A percentile compares a stretch with the other conserved stretches of the same genome.
These are phyloP conservation scores for Penicillium capsulatum DNA, from an alignment of 2,329 filamentous ascomycete species.

Conservation along the genomic window DNA sequence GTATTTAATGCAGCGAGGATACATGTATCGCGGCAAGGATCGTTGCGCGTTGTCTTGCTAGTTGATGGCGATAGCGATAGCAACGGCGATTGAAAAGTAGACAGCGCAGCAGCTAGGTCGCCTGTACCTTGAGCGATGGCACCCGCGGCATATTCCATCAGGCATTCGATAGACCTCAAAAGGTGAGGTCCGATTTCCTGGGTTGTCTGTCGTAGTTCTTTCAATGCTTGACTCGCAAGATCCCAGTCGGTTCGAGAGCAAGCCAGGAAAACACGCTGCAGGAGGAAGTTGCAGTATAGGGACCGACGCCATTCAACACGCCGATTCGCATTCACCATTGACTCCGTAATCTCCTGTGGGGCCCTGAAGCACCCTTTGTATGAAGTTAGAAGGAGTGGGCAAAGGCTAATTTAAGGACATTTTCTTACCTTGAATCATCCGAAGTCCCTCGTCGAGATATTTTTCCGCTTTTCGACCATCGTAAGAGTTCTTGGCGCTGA, in stretches of 20 bases:
- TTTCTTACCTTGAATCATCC: constrained; percentile 45
- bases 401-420: too few relatives aligned
- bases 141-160: constrained; percentile 68
- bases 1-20: constrained; percentile 63
- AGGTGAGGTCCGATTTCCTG: constrained; percentile 42
- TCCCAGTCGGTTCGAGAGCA: constrained; percentile 69
- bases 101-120: constrained; percentile 63
- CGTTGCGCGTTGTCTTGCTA: constrained; percentile 40
- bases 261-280: constrained; percentile 66
- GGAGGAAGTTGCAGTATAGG: constrained; percentile 64
- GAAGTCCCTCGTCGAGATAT: constrained; percentile 56
- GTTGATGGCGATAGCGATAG: constrained; percentile 52
- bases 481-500: constrained; percentile 53
- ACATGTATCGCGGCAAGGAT: constrained; percentile 59
- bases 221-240: constrained; percentile 56
- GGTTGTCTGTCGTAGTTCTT: constrained; percentile 49
- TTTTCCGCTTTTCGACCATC: constrained; percentile 53
- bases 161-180: constrained; percentile 45
- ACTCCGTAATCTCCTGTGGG: constrained; percentile 46
- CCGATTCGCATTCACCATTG: constrained; percentile 55
- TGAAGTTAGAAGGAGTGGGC: constrained; percentile 18
- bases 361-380: constrained; percentile 33
- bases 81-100: constrained; percentile 59
- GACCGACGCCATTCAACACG: constrained; percentile 62
- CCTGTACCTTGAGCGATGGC: constrained; percentile 74